Conservation (phyloP, 805 yeast genomes). For the Wickerhamomyces xylosicus region DNA sequence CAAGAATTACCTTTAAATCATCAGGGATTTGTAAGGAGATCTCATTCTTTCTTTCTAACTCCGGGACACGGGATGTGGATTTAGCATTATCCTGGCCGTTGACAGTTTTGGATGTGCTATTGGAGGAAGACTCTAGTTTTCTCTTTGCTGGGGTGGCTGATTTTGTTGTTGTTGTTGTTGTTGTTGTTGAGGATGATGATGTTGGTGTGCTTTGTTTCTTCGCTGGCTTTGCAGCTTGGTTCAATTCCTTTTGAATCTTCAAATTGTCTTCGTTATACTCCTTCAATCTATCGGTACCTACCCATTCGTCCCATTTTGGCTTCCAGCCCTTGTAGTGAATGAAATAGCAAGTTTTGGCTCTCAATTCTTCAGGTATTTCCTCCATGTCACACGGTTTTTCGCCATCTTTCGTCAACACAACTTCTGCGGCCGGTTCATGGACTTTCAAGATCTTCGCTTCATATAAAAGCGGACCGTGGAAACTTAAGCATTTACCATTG, state of each 20-base stretch:
- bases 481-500: slow-evolving; percentile 53
- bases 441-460: slow-evolving; percentile 72
- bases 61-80: slow-evolving; percentile 1
- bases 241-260: slow-evolving; percentile 49
- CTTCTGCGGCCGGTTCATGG: slow-evolving; percentile 42
- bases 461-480: slow-evolving; percentile 83
- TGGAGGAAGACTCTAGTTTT: too few relatives aligned
- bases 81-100: too few relatives aligned
- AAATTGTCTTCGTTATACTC: slow-evolving; percentile 62
- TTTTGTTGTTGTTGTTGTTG: background rate
- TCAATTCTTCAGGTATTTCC: slow-evolving; percentile 26
- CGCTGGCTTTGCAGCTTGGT: slow-evolving; percentile 27
- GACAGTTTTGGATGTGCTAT: too few relatives aligned
- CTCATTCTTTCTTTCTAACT: slow-evolving; percentile 22
- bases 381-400: slow-evolving; percentile 12
- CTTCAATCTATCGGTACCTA: slow-evolving; percentile 54
- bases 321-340: slow-evolving; percentile 97
- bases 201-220: background rate
- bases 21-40: slow-evolving; percentile 53
- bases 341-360: slow-evolving; percentile 36
- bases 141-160: background rate
- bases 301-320: slow-evolving; percentile 96
- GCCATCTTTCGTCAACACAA: slow-evolving; percentile 31
- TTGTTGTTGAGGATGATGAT: background rate
- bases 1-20: slow-evolving; percentile 56